phyloP scores from a whole-genome alignment of 257 asterid genomes.

The Solanum etuberosum region DNA sequence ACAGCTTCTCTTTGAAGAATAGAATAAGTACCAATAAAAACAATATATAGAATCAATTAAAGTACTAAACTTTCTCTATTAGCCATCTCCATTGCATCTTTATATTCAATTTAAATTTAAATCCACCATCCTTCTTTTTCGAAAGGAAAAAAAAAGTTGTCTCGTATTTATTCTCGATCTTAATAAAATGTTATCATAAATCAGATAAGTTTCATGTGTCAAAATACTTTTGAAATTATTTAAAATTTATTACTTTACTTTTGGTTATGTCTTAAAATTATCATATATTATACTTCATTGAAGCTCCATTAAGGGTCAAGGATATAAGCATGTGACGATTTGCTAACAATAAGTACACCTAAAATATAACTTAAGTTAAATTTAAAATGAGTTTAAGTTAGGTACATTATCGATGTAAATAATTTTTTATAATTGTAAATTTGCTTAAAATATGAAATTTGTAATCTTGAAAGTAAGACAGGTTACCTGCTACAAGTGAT shows the following conservation, averaged over 20 bases:
- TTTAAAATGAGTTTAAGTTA: background rate
- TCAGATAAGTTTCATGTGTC: background rate
- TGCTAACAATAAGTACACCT: background rate
- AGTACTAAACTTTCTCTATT: conserved; percentile 6
- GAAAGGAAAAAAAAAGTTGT: background rate
- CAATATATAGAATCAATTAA: conserved; percentile 9
- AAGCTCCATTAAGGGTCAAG: background rate
- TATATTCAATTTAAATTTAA: background rate
- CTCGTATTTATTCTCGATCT: background rate
- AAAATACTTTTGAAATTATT: background rate
- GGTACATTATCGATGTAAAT: background rate
- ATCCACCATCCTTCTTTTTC: background rate
- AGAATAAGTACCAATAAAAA: conserved; percentile 32
- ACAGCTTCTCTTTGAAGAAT: conserved; percentile 23
- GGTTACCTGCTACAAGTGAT: background rate
- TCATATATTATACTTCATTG: background rate
- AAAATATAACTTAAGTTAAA: background rate
- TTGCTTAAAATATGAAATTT: background rate
- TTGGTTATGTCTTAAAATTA: background rate
- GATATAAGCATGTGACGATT: background rate
- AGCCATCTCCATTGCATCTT: conserved; percentile 1
- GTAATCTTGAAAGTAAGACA: background rate
- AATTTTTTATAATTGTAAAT: no score
- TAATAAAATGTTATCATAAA: background rate
- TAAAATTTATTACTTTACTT: background rate